Evolutionary conservation across 1,284 basidiomycete genomes (phyloP).

Genomic region (Naganishia sp.): DNA sequence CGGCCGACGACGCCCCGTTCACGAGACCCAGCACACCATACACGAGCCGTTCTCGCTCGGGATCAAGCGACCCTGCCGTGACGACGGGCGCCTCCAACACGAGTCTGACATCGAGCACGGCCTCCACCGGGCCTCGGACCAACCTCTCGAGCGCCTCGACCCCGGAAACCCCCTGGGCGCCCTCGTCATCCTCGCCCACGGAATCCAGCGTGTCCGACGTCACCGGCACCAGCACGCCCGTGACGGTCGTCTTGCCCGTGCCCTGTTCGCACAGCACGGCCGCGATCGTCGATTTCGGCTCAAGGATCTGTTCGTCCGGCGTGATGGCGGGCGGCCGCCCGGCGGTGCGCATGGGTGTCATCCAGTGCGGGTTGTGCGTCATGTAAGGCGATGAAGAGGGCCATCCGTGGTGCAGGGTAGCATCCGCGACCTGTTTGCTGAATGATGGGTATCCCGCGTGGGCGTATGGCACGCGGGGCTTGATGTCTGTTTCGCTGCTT

Average conservation of each 20-base stretch:
- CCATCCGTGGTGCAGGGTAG: too few species aligned
- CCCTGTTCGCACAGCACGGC: conserved; percentile 4
- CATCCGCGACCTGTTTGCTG: background rate
- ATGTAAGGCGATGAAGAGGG: conserved; percentile 4
- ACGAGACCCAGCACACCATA: conserved; percentile 1
- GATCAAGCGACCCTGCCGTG: background rate
- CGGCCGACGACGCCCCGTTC: too few species aligned
- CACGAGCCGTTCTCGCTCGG: conserved; percentile 3
- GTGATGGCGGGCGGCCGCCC: background rate
- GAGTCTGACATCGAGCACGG: background rate
- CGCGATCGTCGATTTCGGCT: conserved; percentile 22
- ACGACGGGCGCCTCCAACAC: conserved; percentile 11
- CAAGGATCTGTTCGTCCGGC: background rate
- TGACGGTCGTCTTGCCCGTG: conserved; percentile 16
- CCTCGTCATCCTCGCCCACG: background rate
- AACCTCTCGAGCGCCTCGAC: conserved; percentile 3
- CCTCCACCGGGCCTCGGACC: too few species aligned
- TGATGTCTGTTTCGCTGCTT: background rate
- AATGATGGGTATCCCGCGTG: background rate
- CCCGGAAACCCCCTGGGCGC: background rate
- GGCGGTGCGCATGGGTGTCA: background rate
- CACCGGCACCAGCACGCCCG: background rate
- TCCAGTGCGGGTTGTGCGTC: background rate
- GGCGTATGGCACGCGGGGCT: background rate
- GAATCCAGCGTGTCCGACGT: conserved; percentile 2